Conservation (phyloP, 73 alveolate species). For the Tetrahymena elliotti region DNA sequence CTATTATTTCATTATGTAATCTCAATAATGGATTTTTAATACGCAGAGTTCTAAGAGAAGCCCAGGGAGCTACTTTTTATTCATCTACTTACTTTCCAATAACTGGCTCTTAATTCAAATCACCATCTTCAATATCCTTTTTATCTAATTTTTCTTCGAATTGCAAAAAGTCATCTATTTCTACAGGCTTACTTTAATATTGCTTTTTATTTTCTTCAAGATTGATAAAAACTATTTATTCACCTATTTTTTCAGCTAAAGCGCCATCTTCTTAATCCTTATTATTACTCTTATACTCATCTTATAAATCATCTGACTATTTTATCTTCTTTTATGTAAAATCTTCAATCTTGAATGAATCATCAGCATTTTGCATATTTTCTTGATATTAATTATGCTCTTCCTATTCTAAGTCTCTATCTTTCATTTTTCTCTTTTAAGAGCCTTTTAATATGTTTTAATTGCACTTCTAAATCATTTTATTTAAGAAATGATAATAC, state of each 20-base stretch:
- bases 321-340: neutral
- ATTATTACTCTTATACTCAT: neutral
- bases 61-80: conserved; percentile 32
- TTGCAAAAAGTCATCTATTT: neutral
- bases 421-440: neutral
- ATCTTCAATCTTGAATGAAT: neutral
- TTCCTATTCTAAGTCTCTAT: neutral
- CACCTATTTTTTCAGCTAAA: neutral
- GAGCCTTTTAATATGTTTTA: neutral
- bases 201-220: neutral
- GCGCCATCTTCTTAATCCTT: neutral
- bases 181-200: neutral
- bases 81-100: neutral
- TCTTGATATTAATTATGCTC: neutral
- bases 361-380: neutral
- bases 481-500: neutral
- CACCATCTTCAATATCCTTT: neutral
- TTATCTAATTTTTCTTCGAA: neutral
- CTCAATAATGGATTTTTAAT: conserved; percentile 61
- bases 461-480: neutral
- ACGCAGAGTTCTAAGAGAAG: neutral
- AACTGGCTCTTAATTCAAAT: neutral
- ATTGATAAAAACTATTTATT: neutral
- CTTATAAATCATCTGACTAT: neutral
- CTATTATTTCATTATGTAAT: conserved; percentile 94